A percentile compares a stretch with the other conserved stretches of the same genome.
Conservation (phyloP, 2,329 filamentous ascomycete species). For the Monascus ruber region DNA sequence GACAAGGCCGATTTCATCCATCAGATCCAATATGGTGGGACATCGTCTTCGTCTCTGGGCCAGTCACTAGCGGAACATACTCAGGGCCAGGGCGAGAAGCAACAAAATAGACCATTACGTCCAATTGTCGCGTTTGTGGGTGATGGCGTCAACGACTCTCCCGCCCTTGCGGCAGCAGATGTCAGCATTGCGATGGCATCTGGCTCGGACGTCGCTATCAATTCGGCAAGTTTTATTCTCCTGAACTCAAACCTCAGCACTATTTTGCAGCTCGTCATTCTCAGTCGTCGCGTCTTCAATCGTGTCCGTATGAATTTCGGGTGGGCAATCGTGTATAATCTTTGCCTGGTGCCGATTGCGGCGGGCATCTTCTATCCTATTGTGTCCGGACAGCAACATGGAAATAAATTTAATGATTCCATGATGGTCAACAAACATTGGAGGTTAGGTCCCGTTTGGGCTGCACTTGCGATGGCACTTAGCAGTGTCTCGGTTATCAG, state of each 20-base stretch:
- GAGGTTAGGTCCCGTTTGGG: slow-evolving; percentile 54
- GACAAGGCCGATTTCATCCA: slow-evolving; percentile 50
- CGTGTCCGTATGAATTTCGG: slow-evolving; percentile 75
- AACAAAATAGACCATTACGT: slow-evolving; percentile 17
- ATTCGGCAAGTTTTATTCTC: slow-evolving; percentile 70
- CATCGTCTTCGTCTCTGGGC: slow-evolving; percentile 10
- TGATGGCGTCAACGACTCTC: slow-evolving; percentile 78
- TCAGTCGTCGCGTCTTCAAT: slow-evolving; percentile 61
- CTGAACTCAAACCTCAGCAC: slow-evolving; percentile 58
- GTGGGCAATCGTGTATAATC: slow-evolving; percentile 77
- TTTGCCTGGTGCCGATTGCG: slow-evolving; percentile 65
- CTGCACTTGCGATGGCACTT: slow-evolving; percentile 80
- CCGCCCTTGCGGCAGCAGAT: slow-evolving; percentile 67
- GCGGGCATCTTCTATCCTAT: slow-evolving; percentile 66
- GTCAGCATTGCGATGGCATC: slow-evolving; percentile 73
- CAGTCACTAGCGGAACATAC: background rate
- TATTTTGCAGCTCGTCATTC: slow-evolving; percentile 60
- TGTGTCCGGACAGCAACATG: slow-evolving; percentile 26
- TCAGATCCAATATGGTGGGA: slow-evolving; percentile 49
- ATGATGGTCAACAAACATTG: slow-evolving; percentile 28
- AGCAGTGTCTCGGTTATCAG: slow-evolving; percentile 82
- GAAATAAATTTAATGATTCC: slow-evolving; percentile 20
- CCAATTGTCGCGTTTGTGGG: slow-evolving; percentile 70
- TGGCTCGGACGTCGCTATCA: slow-evolving; percentile 73
- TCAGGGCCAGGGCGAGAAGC: slow-evolving; percentile 3